Base-by-base conservation (phyloP, 2,329 filamentous ascomycete species). In the Ascochyta viciae-villosae region DNA sequence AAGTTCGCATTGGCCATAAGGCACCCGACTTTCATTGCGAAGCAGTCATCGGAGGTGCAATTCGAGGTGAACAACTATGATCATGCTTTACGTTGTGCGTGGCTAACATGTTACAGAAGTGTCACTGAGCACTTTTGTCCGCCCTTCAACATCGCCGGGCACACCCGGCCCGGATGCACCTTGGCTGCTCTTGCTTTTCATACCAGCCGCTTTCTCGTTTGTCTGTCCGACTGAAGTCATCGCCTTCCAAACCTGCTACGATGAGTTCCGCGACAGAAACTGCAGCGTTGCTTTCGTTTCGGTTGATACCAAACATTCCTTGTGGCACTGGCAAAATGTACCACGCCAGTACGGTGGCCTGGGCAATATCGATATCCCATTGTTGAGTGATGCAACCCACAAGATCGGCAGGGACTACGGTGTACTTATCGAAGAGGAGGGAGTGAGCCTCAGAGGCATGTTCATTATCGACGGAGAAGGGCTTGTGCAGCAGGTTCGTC, bases 111-210 rank as follows among this genome's bases (percentile, higher is more conserved):
- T 13, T 12, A n/a, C 23, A 71, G 70, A 71, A 35, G 64, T 68
- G 4, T 57, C 60, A 1, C 56, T 71, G 19, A 58, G 49, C 16
- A 62, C 67, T 13, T 72, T 67, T 38, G 65, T 71, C 34, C 57
- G 39, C 9, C 50, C 52, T 54, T 64, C 58, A 31, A 43, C 29
- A n/a, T 41, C 31, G 22, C 43, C 44, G 31, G 43, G 23, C 15
- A 37, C 34, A 29, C 58, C 51, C 10, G 31, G 60, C 33, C 50
- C 45, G 3, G 39, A 59, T 16, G 51, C 48, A 6, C 58, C 58
- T n/a, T 72, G 70, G 67, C 59, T 72, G n/a, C 64, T 73, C 9
- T 45, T 74, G 5, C 52, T 72, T 9, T 74, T 73, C 50, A 72
- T 71, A 7, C 69, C 71, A 6, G 66, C 66, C 3, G 70, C 71